phyloP scores from a whole-genome alignment of 345 rosid genomes.

The Citrus glauca region DNA sequence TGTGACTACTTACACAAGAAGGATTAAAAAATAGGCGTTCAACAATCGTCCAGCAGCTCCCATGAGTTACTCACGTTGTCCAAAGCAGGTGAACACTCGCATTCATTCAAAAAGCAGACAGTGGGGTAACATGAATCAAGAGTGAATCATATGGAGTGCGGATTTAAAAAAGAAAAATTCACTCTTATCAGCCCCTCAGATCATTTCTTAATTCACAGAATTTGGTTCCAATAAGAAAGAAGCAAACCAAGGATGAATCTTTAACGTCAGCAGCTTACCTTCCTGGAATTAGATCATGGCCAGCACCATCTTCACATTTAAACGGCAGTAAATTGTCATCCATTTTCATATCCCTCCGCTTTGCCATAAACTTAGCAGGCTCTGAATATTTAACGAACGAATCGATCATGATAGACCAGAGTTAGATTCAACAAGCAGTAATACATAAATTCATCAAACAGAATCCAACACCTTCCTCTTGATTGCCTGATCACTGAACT shows the following conservation, averaged over 20 bases:
- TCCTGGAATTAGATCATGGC: constrained; percentile 90
- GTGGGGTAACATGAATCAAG: neutral
- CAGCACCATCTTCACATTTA: constrained; percentile 92
- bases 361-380: constrained; percentile 85
- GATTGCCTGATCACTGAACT: too few species aligned
- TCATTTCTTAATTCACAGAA: neutral
- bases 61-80: neutral
- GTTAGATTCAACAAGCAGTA: neutral
- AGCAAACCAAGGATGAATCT: neutral
- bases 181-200: neutral
- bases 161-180: too few species aligned
- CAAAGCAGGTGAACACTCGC: neutral
- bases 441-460: neutral
- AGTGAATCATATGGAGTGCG: too few species aligned
- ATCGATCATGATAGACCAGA: constrained; percentile 41
- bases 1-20: neutral
- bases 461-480: too few species aligned
- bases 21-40: too few species aligned
- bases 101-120: neutral
- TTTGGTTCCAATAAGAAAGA: neutral
- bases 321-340: constrained; percentile 65
- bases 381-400: constrained; percentile 87
- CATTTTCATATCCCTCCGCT: constrained; percentile 80
- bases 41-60: too few species aligned
- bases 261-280: constrained; percentile 37